Evolutionary conservation across 768 basidiomycete genomes (phyloP), one percentile per base, ranked within the genome.

Genomic region (Lentinus tigrinus): DNA sequence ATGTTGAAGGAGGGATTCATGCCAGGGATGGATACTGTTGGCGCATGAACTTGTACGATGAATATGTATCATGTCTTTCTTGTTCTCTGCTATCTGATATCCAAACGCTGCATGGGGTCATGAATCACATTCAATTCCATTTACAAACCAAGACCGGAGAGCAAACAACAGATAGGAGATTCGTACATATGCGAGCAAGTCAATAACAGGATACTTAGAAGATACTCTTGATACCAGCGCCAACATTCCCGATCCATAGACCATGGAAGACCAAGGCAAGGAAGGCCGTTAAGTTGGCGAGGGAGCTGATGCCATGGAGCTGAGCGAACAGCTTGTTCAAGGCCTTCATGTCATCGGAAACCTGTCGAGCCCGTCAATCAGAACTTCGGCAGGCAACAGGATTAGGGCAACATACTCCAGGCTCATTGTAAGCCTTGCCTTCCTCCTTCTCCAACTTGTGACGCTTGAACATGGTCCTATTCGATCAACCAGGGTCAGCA

Each of bases 1-100:
- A 89, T 84, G 70, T 73, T 94, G 65, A 82, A 84, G 67, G 93
- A 95, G 68, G 93, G 93, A 43, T 93, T 89, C 72, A 73, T 93
- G 73, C 91, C 93, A 48, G 80, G 83, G 58, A 79, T 87, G 75
- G 89, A 91, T 68, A 80, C 84, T 50, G 85, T 91, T 56, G 89
- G 90, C 40, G 90, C 90, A 74, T 92, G 74, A 83, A 34, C 21
- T 21, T 57, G 54, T 62, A 62, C 62, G 59, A 59, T 63, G 63
- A 52, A 63, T n/a, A n/a, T 60, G 64, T 65, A 63, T 52, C 44
- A 52, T 60, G 54, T 64, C 62, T 67, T 66, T 60, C 72, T 69
- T 76, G 73, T 71, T 74, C 73, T 31, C 31, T 31, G 31, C 61
- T 60, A 59, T 56, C 26, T 38, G 69, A 64, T 56, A 52, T 44